Evolutionary conservation across 2,329 filamentous ascomycete genomes (phyloP).

Genomic region (Colletotrichum graminicola): DNA sequence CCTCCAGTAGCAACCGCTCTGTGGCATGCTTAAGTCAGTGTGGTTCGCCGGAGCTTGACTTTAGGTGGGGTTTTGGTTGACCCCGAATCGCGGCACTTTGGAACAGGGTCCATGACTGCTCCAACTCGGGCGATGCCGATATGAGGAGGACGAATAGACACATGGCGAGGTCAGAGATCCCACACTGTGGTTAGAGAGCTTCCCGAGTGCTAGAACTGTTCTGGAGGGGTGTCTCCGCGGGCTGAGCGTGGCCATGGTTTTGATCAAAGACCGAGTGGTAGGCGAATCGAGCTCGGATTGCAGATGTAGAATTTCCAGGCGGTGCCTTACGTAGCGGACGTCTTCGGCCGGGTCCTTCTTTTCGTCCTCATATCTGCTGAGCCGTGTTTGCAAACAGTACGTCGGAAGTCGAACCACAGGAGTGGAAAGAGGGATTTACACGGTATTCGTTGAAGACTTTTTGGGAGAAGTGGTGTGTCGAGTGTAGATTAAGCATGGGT

Average conservation of each 20-base stretch:
- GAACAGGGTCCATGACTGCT: slow-evolving; percentile 29
- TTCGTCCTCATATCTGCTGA: not conserved
- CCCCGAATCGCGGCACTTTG: slow-evolving; percentile 9
- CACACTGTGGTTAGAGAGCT: slow-evolving; percentile 15
- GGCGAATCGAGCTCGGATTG: not conserved
- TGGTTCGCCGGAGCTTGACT: slow-evolving; percentile 17
- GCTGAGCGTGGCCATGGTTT: not conserved
- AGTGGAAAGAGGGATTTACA: not conserved
- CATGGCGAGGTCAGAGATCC: not conserved
- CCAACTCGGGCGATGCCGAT: slow-evolving; percentile 35
- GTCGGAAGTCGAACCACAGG: slow-evolving; percentile 14
- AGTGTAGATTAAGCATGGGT: slow-evolving; percentile 5
- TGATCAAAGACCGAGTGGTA: not conserved
- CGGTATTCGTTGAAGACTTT: not conserved
- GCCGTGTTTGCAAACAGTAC: slow-evolving; percentile 9
- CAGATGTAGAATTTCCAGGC: not conserved
- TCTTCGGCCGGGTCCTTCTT: not conserved
- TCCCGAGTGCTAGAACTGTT: not conserved
- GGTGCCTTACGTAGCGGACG: not conserved
- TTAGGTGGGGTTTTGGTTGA: slow-evolving; percentile 13
- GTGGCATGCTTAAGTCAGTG: slow-evolving; percentile 15
- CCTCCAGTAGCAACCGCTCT: slow-evolving; percentile 9
- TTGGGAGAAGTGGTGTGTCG: slow-evolving; percentile 8
- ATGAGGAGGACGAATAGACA: not conserved
- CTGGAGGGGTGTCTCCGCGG: not conserved